Base-by-base conservation (phyloP, 768 basidiomycete species). In the Tylopilus cervinicoccineus region DNA sequence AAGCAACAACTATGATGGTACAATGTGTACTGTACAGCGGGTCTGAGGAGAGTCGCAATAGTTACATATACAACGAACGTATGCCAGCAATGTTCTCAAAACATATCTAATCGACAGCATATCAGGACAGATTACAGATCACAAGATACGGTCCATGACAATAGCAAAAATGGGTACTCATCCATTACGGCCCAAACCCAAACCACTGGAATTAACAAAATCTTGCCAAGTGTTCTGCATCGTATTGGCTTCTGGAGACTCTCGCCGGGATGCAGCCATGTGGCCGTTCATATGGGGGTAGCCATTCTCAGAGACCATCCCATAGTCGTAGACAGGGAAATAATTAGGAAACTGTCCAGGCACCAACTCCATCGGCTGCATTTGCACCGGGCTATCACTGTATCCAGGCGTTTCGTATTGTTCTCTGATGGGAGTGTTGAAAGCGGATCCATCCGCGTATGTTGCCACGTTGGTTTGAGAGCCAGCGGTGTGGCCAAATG, bases 251-350 rank as follows among this genome's bases (percentile, higher is more conserved):
- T 83, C 81, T 1, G 83, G 83, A 0, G 81, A 79, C 4, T 72
- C 63, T 40, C 68, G 63, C 44, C 69, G 60, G 13, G 37, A 11
- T 28, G 69, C 48, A 65, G 45, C 70, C 63, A 51, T 72, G 70
- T 60, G 63, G 9, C 58, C 71, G 36, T 71, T 71, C 36, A 72
- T 57, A 45, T 78, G 72, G 28, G 76, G 53, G 55, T 65, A 61
- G 37, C 65, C 54, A 33, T 57, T 54, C 55, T 60, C 54, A 34
- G 56, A 45, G 36, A 62, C 67, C 54, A 73, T 66, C 19, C 73
- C 76, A 60, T 88, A 87, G 61, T 87, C 86, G 55, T 84, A 87
- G 27, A 87, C 85, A 1, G 84, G 76, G 74, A 88, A 87, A 57
- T 87, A 88, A 58, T 76, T 78, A 13, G 85, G 86, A 68, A 82